These are phyloP conservation scores for Aspergillus baeticus DNA, from an alignment of 495 filamentous ascomycete genomes.

Conservation along the genomic window DNA sequence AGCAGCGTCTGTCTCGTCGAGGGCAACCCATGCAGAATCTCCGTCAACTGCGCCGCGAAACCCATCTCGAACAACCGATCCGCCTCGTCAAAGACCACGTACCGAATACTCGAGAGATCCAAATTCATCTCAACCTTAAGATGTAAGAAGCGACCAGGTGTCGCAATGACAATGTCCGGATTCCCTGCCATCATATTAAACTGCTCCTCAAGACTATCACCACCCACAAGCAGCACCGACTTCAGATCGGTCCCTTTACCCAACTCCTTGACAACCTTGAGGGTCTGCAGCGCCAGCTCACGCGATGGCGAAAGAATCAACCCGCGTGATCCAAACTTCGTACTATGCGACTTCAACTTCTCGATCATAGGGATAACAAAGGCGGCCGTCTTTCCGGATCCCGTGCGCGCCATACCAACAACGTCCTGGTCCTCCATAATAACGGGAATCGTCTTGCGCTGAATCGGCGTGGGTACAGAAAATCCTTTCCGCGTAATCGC, in stretches of 20 bases:
- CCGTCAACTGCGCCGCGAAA: constrained; percentile 86
- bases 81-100: constrained; percentile 96
- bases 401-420: constrained; percentile 95
- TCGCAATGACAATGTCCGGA: constrained; percentile 95
- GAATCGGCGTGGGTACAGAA: constrained; percentile 93
- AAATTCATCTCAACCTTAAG: constrained; percentile 93
- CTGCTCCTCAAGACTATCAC: constrained; percentile 94
- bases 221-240: constrained; percentile 84
- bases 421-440: constrained; percentile 88
- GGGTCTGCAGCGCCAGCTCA: constrained; percentile 89
- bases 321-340: constrained; percentile 77
- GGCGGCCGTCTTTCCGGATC: constrained; percentile 94
- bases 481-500: constrained; percentile 93
- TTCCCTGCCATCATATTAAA: constrained; percentile 90
- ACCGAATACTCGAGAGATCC: constrained; percentile 79
- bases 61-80: constrained; percentile 98
- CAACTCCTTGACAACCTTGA: constrained; percentile 95
- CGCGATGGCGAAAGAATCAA: constrained; percentile 87
- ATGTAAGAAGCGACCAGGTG: constrained; percentile 92
- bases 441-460: constrained; percentile 92
- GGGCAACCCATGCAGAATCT: constrained; percentile 89
- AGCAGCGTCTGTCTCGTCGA: constrained; percentile 82
- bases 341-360: constrained; percentile 85
- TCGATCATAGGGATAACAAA: constrained; percentile 99
- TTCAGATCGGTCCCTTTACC: constrained; percentile 87